These are phyloP conservation scores for Cladosporium sp. DNA, from an alignment of 2,329 filamentous ascomycete genomes.

Conservation along the genomic window DNA sequence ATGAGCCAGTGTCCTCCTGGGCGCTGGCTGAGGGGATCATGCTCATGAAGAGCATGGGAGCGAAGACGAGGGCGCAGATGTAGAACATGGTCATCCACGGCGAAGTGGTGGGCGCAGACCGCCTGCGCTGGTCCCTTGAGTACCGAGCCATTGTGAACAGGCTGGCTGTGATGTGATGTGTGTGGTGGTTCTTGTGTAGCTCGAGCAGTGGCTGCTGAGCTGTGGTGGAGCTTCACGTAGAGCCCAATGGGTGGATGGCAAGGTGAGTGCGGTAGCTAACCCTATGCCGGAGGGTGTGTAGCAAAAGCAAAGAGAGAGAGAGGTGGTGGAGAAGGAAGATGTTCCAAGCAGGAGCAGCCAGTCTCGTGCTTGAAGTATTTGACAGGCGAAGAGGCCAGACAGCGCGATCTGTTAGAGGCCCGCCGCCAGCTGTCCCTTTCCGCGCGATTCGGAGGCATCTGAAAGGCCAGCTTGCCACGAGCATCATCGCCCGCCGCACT, in stretches of 20 bases:
- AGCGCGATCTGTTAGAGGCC: neutral
- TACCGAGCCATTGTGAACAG: constrained; percentile 32
- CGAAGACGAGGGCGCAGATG: constrained; percentile 80
- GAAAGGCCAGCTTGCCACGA: neutral
- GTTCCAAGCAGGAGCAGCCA: constrained; percentile 5
- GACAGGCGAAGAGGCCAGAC: constrained; percentile 12
- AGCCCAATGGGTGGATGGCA: constrained; percentile 6
- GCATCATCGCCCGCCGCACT: neutral
- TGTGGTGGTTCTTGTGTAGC: neutral
- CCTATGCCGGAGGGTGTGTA: constrained; percentile 6
- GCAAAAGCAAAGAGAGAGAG: neutral
- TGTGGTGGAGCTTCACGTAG: neutral
- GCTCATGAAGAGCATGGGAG: constrained; percentile 79
- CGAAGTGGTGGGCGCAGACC: constrained; percentile 21
- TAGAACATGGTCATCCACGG: constrained; percentile 82
- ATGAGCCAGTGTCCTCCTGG: constrained; percentile 61
- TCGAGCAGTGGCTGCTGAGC: neutral
- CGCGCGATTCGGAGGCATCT: neutral
- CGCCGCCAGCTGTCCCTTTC: constrained; percentile 11
- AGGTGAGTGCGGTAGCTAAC: neutral
- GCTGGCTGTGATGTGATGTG: constrained; percentile 17
- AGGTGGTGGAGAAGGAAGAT: constrained; percentile 4
- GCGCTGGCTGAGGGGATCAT: constrained; percentile 56
- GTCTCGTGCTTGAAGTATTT: constrained; percentile 14
- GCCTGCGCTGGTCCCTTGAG: constrained; percentile 28